A percentile compares a stretch with the other conserved stretches of the same genome.
Evolutionary conservation across 257 asterid species (phyloP).

Genomic region (Capsicum baccatum): DNA sequence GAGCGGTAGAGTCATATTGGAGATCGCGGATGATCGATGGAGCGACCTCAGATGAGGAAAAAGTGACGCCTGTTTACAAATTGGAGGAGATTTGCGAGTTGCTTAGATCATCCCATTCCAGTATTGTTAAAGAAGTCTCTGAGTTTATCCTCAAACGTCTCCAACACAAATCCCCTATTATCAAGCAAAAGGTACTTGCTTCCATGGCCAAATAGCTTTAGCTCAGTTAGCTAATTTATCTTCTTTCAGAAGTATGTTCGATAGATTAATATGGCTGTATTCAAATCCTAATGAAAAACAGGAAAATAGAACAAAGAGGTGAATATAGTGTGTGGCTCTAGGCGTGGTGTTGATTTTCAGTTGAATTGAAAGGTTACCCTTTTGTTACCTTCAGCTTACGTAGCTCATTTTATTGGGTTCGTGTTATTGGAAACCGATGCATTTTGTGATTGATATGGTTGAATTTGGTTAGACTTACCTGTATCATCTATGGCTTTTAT

Average conservation of each 20-base stretch:
- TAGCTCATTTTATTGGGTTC: too few species aligned
- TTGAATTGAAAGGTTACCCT: too few species aligned
- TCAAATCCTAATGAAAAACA: not conserved
- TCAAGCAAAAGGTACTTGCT: slow-evolving; percentile 74
- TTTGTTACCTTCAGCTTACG: too few species aligned
- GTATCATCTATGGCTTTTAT: not conserved
- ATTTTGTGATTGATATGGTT: not conserved
- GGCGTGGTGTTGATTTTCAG: too few species aligned
- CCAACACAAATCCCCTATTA: slow-evolving; percentile 88
- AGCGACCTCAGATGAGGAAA: slow-evolving; percentile 94
- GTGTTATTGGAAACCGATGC: not conserved
- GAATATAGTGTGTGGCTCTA: too few species aligned
- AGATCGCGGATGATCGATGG: slow-evolving; percentile 83
- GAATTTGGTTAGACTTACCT: not conserved
- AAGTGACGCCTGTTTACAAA: slow-evolving; percentile 95
- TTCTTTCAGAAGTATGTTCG: too few species aligned
- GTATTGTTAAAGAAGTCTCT: slow-evolving; percentile 84
- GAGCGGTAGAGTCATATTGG: slow-evolving; percentile 99
- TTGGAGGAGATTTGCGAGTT: slow-evolving; percentile 92
- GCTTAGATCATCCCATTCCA: slow-evolving; percentile 75
- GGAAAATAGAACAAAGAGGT: not conserved
- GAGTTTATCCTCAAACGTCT: slow-evolving; percentile 94
- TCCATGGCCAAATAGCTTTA: too few species aligned
- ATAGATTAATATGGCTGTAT: not conserved
- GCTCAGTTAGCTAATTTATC: too few species aligned